A percentile compares a stretch with the other conserved stretches of the same genome.
Conservation (phyloP, 768 basidiomycete species). For the Panaeolus cyanescens region DNA sequence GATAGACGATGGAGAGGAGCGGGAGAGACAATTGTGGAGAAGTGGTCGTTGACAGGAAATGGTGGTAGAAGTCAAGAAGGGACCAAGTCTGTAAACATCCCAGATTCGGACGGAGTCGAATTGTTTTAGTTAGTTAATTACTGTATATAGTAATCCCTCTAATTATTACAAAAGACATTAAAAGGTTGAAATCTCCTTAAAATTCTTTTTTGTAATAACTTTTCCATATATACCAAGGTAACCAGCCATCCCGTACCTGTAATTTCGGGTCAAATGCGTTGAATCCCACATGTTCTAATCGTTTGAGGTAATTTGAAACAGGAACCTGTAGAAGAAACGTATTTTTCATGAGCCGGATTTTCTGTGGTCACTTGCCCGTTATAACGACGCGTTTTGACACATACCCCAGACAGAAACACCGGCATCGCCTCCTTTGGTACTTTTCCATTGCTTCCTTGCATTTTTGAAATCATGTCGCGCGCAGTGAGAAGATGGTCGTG, state of each 20-base stretch:
- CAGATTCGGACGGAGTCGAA: conserved; percentile 47
- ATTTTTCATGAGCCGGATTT: conserved; percentile 13
- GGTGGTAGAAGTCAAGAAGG: conserved; percentile 30
- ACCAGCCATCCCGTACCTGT: conserved; percentile 71
- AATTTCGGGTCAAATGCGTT: conserved; percentile 68
- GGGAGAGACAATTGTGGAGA: conserved; percentile 18
- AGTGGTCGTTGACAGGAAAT: conserved; percentile 16
- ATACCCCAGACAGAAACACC: conserved; percentile 70
- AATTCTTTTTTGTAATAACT: conserved; percentile 41
- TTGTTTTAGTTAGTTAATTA: conserved; percentile 45
- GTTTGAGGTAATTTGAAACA: conserved; percentile 60
- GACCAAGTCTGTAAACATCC: conserved; percentile 15
- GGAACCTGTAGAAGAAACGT: conserved; percentile 52
- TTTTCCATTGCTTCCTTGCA: conserved; percentile 45
- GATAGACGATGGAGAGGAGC: conserved; percentile 11
- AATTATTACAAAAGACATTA: conserved; percentile 20
- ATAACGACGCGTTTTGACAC: conserved; percentile 33
- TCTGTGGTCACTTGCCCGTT: conserved; percentile 18
- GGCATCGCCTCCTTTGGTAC: conserved; percentile 66
- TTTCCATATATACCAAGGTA: conserved; percentile 71
- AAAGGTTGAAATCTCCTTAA: conserved; percentile 22
- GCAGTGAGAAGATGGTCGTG: conserved; percentile 82
- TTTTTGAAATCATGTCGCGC: conserved; percentile 60
- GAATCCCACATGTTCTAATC: conserved; percentile 71
- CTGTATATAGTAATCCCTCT: conserved; percentile 30